phyloP scores from a whole-genome alignment of 331 rosid species.

The Saraca asoca region DNA sequence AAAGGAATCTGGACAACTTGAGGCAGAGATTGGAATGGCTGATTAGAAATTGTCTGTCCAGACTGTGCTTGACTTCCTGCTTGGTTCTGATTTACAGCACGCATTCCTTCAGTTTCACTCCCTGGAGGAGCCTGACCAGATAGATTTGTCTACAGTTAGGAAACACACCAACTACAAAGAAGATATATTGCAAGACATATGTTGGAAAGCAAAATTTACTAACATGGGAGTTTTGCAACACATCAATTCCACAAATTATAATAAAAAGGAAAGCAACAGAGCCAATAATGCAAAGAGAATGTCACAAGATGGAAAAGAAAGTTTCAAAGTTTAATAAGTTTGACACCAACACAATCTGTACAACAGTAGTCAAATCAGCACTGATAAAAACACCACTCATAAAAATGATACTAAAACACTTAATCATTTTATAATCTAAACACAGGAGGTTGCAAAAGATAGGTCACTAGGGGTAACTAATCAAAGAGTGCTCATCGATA shows the following conservation, averaged over 20 bases:
- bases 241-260: constrained; percentile 23
- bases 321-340: constrained; percentile 4
- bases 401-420: constrained; percentile 16
- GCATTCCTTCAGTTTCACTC: constrained; percentile 54
- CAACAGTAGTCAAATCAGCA: not conserved
- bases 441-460: constrained; percentile 14
- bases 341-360: constrained; percentile 21
- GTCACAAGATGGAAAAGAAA: constrained; percentile 7
- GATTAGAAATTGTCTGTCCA: constrained; percentile 66
- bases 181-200: constrained; percentile 17
- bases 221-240: constrained; percentile 13
- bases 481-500: constrained; percentile 15
- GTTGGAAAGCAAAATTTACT: constrained; percentile 17
- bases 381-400: constrained; percentile 15
- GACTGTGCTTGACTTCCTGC: constrained; percentile 62
- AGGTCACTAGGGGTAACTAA: constrained; percentile 1
- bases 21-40: constrained; percentile 64
- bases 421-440: constrained; percentile 16
- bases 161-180: constrained; percentile 25
- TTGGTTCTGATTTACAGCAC: constrained; percentile 47
- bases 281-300: not conserved
- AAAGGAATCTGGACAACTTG: constrained; percentile 70
- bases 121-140: constrained; percentile 58
- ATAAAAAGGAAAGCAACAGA: constrained; percentile 16
- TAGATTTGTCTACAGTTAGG: constrained; percentile 41